phyloP scores from a whole-genome alignment of 192 early-diverging fungal genomes.

The Coemansia sp. region DNA sequence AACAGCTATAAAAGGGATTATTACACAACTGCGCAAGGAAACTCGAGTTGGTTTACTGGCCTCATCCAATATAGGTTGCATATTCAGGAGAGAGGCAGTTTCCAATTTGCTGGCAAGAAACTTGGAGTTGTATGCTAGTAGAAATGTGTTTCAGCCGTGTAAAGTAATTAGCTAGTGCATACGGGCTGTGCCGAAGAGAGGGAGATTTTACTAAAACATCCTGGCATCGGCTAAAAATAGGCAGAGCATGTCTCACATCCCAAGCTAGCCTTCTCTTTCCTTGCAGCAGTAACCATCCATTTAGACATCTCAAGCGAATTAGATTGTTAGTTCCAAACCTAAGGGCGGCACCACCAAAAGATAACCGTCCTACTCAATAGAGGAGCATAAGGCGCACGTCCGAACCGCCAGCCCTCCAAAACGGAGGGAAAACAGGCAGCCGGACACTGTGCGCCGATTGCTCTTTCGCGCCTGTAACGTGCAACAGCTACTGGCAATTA shows the following conservation, averaged over 20 bases:
- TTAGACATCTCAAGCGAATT: too few relatives aligned
- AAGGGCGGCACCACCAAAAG: slow-evolving; percentile 41
- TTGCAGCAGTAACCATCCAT: not conserved
- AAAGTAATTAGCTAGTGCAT: too few relatives aligned
- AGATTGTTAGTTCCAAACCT: slow-evolving; percentile 51
- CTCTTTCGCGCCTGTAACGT: slow-evolving; percentile 51
- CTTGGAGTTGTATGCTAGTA: too few relatives aligned
- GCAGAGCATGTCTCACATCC: too few relatives aligned
- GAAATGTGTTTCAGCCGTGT: not conserved
- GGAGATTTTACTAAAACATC: too few relatives aligned
- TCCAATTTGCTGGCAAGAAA: not conserved
- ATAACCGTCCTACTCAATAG: slow-evolving; percentile 49
- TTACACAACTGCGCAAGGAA: too few relatives aligned
- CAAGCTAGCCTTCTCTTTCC: too few relatives aligned
- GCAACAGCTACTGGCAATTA: slow-evolving; percentile 25
- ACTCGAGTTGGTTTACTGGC: not conserved
- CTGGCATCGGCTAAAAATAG: too few relatives aligned
- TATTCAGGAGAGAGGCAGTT: not conserved
- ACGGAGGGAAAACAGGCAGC: slow-evolving; percentile 33
- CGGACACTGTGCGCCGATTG: slow-evolving; percentile 25
- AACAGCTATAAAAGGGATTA: not conserved
- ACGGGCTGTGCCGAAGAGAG: too few relatives aligned
- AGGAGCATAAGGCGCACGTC: slow-evolving; percentile 44
- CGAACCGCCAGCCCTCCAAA: slow-evolving; percentile 36
- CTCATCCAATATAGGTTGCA: slow-evolving; percentile 4